Evolutionary conservation across 1,139 yeast genomes (phyloP).

Genomic region (Lodderomyces jiufengensis): DNA sequence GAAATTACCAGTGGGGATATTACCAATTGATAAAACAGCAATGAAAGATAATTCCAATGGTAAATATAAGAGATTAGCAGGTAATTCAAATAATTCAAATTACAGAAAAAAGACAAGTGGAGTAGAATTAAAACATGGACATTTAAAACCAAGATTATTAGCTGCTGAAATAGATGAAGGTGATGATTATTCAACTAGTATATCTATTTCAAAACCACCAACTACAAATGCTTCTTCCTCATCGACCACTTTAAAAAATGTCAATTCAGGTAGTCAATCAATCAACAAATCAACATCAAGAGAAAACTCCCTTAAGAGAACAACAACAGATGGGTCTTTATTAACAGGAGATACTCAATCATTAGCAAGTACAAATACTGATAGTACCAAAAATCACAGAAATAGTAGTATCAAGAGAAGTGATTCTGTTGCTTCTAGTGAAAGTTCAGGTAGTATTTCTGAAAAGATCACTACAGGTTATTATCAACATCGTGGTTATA

Average conservation of each 20-base stretch:
- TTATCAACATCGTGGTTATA: constrained; percentile 45
- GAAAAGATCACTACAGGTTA: constrained; percentile 31
- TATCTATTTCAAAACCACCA: background rate
- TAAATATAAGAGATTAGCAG: constrained; percentile 30
- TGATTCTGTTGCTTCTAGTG: constrained; percentile 11
- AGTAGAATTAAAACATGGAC: constrained; percentile 72
- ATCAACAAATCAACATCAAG: constrained; percentile 8
- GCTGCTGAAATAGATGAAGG: constrained; percentile 78
- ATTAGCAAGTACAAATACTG: constrained; percentile 11
- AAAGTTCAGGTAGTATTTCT: constrained; percentile 18
- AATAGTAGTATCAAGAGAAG: constrained; percentile 7
- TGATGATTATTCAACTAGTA: constrained; percentile 24
- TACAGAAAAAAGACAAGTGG: constrained; percentile 37
- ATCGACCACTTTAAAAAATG: constrained; percentile 11
- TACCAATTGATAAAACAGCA: constrained; percentile 38
- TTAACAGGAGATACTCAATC: constrained; percentile 21
- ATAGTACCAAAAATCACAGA: constrained; percentile 6
- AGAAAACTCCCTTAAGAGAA: constrained; percentile 27
- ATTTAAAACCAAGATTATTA: constrained; percentile 65
- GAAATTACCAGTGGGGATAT: constrained; percentile 65
- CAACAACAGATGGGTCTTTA: constrained; percentile 28
- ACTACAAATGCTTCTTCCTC: constrained; percentile 6
- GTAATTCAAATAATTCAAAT: constrained; percentile 16
- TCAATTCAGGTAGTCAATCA: constrained; percentile 8
- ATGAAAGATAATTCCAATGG: constrained; percentile 27